A percentile compares a stretch with the other conserved stretches of the same genome.
Evolutionary conservation across 2,329 filamentous ascomycete genomes (phyloP).

Genomic region (Pezicula neosporulosa): DNA sequence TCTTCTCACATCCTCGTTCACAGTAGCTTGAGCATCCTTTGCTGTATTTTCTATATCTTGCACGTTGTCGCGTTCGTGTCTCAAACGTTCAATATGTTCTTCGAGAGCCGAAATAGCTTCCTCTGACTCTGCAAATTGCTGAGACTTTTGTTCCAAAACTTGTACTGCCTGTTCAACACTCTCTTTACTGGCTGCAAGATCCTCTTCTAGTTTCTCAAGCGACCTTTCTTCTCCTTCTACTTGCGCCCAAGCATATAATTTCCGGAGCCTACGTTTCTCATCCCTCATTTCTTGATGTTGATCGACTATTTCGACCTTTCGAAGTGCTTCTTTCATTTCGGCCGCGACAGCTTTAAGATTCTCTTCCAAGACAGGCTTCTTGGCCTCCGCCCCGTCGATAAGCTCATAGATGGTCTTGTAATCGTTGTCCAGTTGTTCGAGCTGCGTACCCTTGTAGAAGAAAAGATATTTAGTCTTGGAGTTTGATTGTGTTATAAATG

Average conservation of each 20-base stretch:
- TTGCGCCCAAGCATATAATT: constrained; percentile 82
- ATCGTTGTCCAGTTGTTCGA: constrained; percentile 88
- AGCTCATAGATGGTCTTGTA: constrained; percentile 81
- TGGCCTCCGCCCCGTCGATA: constrained; percentile 67
- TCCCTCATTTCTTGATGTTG: constrained; percentile 63
- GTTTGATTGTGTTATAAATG: constrained; percentile 84
- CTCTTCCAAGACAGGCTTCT: constrained; percentile 57
- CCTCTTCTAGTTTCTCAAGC: constrained; percentile 38
- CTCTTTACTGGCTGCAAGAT: constrained; percentile 28
- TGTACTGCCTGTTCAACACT: constrained; percentile 35
- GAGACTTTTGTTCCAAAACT: constrained; percentile 46
- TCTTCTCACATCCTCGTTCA: constrained; percentile 49
- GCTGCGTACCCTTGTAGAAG: constrained; percentile 89
- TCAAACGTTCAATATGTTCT: constrained; percentile 13
- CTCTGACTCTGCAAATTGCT: constrained; percentile 27
- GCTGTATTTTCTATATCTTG: constrained; percentile 43
- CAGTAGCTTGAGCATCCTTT: constrained; percentile 49
- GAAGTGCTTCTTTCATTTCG: constrained; percentile 56
- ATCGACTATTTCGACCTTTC: constrained; percentile 61
- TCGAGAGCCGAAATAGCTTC: constrained; percentile 31
- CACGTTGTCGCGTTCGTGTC: constrained; percentile 34
- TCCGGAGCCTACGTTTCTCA: constrained; percentile 54
- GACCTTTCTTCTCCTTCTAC: constrained; percentile 71
- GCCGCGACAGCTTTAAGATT: constrained; percentile 60
- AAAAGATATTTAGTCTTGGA: constrained; percentile 91